phyloP scores from a whole-genome alignment of 352 stramenopile species.

The Blastocystis sp. region DNA sequence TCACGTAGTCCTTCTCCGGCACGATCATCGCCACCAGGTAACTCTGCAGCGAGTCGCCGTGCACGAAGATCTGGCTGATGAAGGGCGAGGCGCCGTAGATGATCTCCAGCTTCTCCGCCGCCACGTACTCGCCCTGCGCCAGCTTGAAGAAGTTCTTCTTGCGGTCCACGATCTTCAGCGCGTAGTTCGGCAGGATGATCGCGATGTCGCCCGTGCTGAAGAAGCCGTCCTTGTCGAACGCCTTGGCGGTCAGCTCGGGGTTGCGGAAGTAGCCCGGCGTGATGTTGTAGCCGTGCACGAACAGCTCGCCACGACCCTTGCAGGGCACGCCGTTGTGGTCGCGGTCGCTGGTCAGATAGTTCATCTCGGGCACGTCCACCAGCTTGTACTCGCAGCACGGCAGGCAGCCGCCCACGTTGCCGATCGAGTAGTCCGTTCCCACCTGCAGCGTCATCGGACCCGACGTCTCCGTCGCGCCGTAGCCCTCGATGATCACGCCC shows the following conservation, averaged over 20 bases:
- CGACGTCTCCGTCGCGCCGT: conserved; percentile 91
- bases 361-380: conserved; percentile 94
- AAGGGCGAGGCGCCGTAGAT: conserved; percentile 89
- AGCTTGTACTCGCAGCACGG: conserved; percentile 88
- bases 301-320: conserved; percentile 72
- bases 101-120: conserved; percentile 94
- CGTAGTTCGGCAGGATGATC: conserved; percentile 83
- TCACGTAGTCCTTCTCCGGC: conserved; percentile 86
- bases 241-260: conserved; percentile 81
- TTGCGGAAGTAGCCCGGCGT: conserved; percentile 84
- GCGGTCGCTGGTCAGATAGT: conserved; percentile 86
- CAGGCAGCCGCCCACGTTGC: conserved; percentile 89
- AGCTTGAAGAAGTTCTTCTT: conserved; percentile 94
- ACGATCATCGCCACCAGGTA: conserved; percentile 91
- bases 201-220: conserved; percentile 84
- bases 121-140: conserved; percentile 92
- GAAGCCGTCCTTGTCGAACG: conserved; percentile 82
- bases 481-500: conserved; percentile 88
- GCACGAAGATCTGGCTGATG: conserved; percentile 88
- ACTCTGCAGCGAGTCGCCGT: conserved; percentile 92
- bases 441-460: conserved; percentile 82
- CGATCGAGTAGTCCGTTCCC: conserved; percentile 81
- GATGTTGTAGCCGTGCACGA: conserved; percentile 78
- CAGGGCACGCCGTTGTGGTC: conserved; percentile 80
- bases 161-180: conserved; percentile 84